Base-by-base conservation (phyloP, 371 early-diverging fungal species). In the Saksenaea oblongispora region DNA sequence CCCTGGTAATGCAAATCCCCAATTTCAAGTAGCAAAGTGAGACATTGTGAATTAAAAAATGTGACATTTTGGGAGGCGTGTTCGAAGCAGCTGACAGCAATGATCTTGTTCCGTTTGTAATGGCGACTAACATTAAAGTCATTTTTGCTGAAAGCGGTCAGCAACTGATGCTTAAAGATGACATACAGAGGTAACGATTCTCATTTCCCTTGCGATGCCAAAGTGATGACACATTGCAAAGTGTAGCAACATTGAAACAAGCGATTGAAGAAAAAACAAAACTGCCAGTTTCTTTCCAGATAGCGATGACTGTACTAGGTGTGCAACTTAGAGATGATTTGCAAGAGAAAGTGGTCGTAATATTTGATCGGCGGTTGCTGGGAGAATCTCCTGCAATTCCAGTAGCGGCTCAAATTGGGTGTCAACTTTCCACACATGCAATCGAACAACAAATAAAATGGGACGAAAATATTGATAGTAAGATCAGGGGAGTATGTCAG, bases 311-410 rank as follows among this genome's bases (percentile, higher is more conserved):
- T 11, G 9, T 34, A 10, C 28, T 17, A 8, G 69, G 69, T 2
- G 51, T 44, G 28, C 66, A 65, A 44, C 18, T 69, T 8, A 69
- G 65, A 47, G 55, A 41, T 1, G 18, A 41, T 14, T 5, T 41
- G 5, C 14, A 41, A 5, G 18, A 41, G 42, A 41, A 41, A 10
- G 4, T 41, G 14, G 27, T 69, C 8, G 62, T 69, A 3, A 1
- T 65, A 14, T 69, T 69, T 47, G 65, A 69, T 34, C 69, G 69
- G 31, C 65, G 66, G 51, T 35, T 57, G 51, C 26, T 70, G 58
- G 62, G 65, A 31, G 28, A 24, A 8, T 14, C 47, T 31, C 61
- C 22, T 4, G 22, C 9, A 11, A 7, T 11, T 10, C 51, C 51
- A 5, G 22, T 22, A 22, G 22, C 22, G 26, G 10, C 51, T 3